These are phyloP conservation scores for Zymoseptoria passerinii DNA, from an alignment of 2,329 filamentous ascomycete genomes.

Conservation along the genomic window DNA sequence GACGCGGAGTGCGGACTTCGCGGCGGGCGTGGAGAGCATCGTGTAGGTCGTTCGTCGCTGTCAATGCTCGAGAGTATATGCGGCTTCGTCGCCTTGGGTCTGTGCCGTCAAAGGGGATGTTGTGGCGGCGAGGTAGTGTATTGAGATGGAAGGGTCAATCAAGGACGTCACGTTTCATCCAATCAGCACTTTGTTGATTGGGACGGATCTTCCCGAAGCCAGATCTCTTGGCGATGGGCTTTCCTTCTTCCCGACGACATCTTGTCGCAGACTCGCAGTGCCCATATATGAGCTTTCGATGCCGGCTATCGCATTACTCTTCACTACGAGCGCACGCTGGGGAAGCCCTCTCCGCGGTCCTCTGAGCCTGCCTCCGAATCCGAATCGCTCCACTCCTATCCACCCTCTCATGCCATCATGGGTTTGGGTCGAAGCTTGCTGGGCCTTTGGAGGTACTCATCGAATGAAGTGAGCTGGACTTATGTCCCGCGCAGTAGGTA, in stretches of 20 bases:
- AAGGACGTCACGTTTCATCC: neutral
- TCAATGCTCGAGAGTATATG: neutral
- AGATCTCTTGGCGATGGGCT: neutral
- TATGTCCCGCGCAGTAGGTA: no score
- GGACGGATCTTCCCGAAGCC: neutral
- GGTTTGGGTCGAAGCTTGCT: no score
- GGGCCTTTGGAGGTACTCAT: no score
- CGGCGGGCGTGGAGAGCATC: slow-evolving; percentile 27
- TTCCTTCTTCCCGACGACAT: neutral
- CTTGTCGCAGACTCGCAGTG: no score
- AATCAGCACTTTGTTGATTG: neutral
- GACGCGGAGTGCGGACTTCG: slow-evolving; percentile 24
- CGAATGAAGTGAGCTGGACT: no score
- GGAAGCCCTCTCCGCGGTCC: no score
- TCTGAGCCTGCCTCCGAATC: no score
- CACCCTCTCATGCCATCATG: no score
- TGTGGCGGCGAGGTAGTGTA: slow-evolving; percentile 6
- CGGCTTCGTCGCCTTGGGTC: slow-evolving; percentile 23
- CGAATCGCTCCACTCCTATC: no score
- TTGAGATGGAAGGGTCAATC: slow-evolving; percentile 4
- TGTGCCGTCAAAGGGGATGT: slow-evolving; percentile 4
- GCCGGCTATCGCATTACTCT: no score
- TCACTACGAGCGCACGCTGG: no score
- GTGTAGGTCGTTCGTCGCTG: slow-evolving; percentile 1
- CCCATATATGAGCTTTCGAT: no score